phyloP scores from a whole-genome alignment of 2,329 filamentous ascomycete species.

The Sporothrix pallida region DNA sequence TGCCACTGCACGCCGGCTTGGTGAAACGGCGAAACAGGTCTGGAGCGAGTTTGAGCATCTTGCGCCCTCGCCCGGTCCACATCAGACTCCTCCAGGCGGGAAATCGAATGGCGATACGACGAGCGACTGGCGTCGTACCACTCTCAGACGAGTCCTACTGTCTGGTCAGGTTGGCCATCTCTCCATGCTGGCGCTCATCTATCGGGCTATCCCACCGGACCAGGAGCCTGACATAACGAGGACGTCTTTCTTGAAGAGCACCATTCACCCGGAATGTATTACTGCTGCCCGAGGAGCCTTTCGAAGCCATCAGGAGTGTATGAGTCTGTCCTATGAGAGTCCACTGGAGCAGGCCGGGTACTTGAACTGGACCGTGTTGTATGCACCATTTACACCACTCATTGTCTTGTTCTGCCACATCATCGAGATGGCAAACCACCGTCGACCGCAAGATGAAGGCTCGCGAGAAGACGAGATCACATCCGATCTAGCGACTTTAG shows the following conservation, averaged over 20 bases:
- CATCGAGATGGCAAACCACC: constrained; percentile 2
- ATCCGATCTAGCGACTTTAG: constrained; percentile 59
- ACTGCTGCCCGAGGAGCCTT: neutral
- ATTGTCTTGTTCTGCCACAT: constrained; percentile 4
- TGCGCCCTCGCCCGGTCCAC: neutral
- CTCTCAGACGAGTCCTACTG: constrained; percentile 47
- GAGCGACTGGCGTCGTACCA: constrained; percentile 36
- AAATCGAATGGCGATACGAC: neutral
- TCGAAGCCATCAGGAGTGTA: neutral
- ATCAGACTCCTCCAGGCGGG: neutral
- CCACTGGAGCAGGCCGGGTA: neutral
- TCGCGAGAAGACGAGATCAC: neutral
- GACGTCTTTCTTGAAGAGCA: neutral
- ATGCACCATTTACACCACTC: neutral
- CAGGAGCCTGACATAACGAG: neutral
- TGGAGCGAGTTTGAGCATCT: constrained; percentile 1
- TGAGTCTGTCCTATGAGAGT: neutral
- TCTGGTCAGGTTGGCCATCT: constrained; percentile 56
- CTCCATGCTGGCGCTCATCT: constrained; percentile 57
- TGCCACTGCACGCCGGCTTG: constrained; percentile 35
- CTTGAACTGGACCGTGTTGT: constrained; percentile 7
- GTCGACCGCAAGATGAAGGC: neutral
- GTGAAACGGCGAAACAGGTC: neutral
- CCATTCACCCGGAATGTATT: neutral
- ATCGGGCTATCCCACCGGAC: constrained; percentile 55